phyloP scores from a whole-genome alignment of 192 early-diverging fungal genomes.

The Coemansia sp. region DNA sequence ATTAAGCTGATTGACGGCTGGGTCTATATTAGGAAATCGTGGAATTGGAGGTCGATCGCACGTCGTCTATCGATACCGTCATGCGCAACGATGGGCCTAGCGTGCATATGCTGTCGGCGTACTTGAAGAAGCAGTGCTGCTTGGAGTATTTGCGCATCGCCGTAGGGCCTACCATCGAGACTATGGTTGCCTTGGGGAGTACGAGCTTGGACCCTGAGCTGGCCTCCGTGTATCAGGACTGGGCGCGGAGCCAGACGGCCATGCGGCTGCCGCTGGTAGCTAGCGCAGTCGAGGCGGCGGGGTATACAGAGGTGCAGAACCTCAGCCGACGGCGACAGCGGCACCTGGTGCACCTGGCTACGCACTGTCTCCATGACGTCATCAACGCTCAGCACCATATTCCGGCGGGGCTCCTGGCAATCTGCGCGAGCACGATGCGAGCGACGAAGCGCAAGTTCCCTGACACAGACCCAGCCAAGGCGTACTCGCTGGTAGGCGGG shows the following conservation, averaged over 20 bases:
- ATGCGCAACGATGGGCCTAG: conserved; percentile 52
- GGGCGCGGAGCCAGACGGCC: conserved; percentile 26
- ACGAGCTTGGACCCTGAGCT: conserved; percentile 40
- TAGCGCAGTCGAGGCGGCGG: conserved; percentile 35
- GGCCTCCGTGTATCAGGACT: conserved; percentile 44
- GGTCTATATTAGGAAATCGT: conserved; percentile 32
- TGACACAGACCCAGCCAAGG: conserved; percentile 20
- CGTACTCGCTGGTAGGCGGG: conserved; percentile 42
- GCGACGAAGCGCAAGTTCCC: conserved; percentile 34
- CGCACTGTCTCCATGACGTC: conserved; percentile 41
- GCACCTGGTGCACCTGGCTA: conserved; percentile 32
- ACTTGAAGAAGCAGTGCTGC: conserved; percentile 28
- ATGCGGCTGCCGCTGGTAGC: conserved; percentile 23
- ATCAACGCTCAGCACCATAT: conserved; percentile 26
- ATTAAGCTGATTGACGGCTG: background rate
- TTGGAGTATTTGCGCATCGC: conserved; percentile 39
- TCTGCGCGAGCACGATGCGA: conserved; percentile 31
- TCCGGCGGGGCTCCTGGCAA: conserved; percentile 32
- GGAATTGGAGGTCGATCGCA: conserved; percentile 41
- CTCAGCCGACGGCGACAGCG: conserved; percentile 45
- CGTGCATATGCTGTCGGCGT: conserved; percentile 43
- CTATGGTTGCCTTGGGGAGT: conserved; percentile 26
- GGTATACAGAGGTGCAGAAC: conserved; percentile 51
- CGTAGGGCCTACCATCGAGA: conserved; percentile 38
- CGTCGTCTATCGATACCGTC: conserved; percentile 33